A percentile compares a stretch with the other conserved stretches of the same genome.
These are phyloP conservation scores for Dictyostelium citrinum DNA, from an alignment of 78 protist genomes.

Conservation along the genomic window DNA sequence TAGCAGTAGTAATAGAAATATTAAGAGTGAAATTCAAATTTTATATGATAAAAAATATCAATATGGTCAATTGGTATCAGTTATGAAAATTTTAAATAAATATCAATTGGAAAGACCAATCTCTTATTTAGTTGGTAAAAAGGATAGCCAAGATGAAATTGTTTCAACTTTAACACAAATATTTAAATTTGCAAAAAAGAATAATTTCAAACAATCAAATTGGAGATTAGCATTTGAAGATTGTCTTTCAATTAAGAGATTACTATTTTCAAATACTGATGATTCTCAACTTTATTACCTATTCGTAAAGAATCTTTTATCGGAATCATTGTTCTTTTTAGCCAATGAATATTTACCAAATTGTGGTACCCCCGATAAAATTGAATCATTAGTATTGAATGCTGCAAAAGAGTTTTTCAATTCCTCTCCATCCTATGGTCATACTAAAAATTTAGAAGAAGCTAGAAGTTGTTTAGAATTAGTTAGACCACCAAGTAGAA, in stretches of 20 bases:
- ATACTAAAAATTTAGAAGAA: slow-evolving; percentile 14
- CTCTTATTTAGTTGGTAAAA: neutral
- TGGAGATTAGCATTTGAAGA: slow-evolving; percentile 3
- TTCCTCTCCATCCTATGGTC: slow-evolving; percentile 6
- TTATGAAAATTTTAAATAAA: slow-evolving; percentile 5
- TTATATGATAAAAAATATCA: neutral
- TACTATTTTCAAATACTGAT: neutral
- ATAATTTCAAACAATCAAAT: neutral
- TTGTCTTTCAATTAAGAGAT: neutral
- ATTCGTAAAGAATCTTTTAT: slow-evolving; percentile 7
- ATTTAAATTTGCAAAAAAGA: neutral
- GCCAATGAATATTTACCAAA: slow-evolving; percentile 22
- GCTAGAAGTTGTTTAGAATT: slow-evolving; percentile 43
- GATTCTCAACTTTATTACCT: neutral
- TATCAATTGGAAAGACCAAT: slow-evolving; percentile 12
- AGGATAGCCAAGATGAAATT: neutral
- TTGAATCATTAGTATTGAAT: slow-evolving; percentile 10
- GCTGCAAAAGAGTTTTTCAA: slow-evolving; percentile 55
- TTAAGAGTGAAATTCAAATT: neutral
- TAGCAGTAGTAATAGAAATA: neutral
- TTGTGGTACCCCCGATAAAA: slow-evolving; percentile 44
- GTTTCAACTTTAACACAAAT: neutral
- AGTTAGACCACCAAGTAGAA: slow-evolving; percentile 67
- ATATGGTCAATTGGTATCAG: neutral
- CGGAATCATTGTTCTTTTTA: slow-evolving; percentile 27